Evolutionary conservation across 495 filamentous ascomycete species (phyloP), one percentile per base, ranked within the genome.

Genomic region (Rostrohypoxylon terebratum): DNA sequence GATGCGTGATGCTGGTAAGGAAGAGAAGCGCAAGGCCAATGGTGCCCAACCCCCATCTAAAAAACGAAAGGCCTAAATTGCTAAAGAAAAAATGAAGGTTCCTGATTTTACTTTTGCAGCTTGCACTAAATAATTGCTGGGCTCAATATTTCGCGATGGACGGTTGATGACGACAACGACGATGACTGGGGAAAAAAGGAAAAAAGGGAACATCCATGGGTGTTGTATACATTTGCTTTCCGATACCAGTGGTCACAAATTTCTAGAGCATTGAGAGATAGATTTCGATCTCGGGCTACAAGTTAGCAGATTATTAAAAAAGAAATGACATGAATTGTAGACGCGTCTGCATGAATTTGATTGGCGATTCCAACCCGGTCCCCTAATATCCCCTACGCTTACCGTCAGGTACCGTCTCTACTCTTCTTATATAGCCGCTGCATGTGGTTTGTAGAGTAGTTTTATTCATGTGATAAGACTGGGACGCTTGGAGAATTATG

Each of bases 1-100:
- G 9, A 68, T 69, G 59, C 65, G 31, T 0, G 38, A 81, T 79
- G 18, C 69, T 59, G 42, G 69, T 0, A 63, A 63, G 13, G 70
- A 72, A 23, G 80, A 84, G 16, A 79, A 82, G 10, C 81, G 82
- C 25, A 82, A 87, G 36, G 81, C 82, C 1, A 81, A 85, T 2
- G 84, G 82, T 28, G 75, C 74, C 47, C 77, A 80, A 59, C 77
- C 83, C 67, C 63, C 63, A 38, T 63, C 72, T 57, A 75, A 75
- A 45, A 70, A 75, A 59, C 72, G 67, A n/a, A 75, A 75, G 50
- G 68, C 72, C 63, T 75, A 28, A 71, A 4, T 55, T 36, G 44
- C 33, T 59, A 34, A 66, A 34, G 42, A 62, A 13, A 25, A 23
- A 66, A 33, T 51, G 48, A 69, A 68, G 55, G 38, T 69, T 44